phyloP scores from a whole-genome alignment of 768 basidiomycete genomes.

The Tubosaeta sp. region DNA sequence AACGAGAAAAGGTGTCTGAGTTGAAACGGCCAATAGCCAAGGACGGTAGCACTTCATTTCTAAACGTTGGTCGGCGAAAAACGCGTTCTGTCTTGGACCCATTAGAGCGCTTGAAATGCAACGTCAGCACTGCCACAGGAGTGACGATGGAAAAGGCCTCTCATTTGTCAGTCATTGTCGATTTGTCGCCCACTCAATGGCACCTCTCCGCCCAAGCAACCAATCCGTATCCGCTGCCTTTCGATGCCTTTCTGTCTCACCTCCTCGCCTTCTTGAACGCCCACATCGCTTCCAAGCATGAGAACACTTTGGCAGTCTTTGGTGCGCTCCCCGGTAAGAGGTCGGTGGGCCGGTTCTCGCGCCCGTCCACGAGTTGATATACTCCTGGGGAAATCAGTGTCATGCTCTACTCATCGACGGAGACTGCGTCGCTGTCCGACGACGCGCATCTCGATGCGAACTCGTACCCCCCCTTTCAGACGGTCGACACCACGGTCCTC shows the following conservation, averaged over 20 bases:
- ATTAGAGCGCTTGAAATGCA: no score
- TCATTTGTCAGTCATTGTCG: slow-evolving; percentile 80
- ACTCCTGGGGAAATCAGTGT: slow-evolving; percentile 41
- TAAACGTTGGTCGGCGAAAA: not conserved
- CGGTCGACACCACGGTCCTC: slow-evolving; percentile 66
- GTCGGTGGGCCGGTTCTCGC: slow-evolving; percentile 36
- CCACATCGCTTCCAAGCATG: slow-evolving; percentile 85
- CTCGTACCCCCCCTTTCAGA: slow-evolving; percentile 78
- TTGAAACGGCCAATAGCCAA: no score
- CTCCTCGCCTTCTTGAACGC: slow-evolving; percentile 89
- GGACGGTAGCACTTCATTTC: not conserved
- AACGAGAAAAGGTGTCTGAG: slow-evolving; percentile 5
- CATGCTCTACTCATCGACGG: slow-evolving; percentile 72
- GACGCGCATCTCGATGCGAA: slow-evolving; percentile 58
- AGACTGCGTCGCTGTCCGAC: slow-evolving; percentile 36
- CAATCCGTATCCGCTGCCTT: slow-evolving; percentile 51
- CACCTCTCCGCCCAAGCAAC: slow-evolving; percentile 55
- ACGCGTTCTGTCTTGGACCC: no score
- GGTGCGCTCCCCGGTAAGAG: slow-evolving; percentile 84
- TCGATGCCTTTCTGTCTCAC: slow-evolving; percentile 76
- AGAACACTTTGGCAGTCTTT: slow-evolving; percentile 90
- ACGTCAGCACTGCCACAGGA: slow-evolving; percentile 2
- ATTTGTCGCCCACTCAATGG: slow-evolving; percentile 87
- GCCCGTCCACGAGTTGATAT: not conserved
- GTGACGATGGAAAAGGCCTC: slow-evolving; percentile 43